Percentiles rank a stretch among this genome's conserved stretches.
phyloP scores from a whole-genome alignment of 2,329 filamentous ascomycete genomes.

The Colletotrichum musicola region DNA sequence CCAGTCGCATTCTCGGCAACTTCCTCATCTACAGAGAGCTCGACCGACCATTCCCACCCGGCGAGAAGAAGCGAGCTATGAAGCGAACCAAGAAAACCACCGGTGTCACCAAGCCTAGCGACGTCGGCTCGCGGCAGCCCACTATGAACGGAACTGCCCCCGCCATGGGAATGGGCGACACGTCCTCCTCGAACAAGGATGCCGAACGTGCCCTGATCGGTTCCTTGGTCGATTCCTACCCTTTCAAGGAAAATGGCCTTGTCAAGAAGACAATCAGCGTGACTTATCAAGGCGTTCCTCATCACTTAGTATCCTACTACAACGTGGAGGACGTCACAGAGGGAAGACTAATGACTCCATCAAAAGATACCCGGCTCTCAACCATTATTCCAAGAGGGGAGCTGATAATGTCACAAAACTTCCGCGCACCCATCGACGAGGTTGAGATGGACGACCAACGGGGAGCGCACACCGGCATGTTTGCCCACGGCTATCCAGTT shows the following conservation, averaged over 20 bases:
- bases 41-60: constrained; percentile 80
- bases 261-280: constrained; percentile 96
- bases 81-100: constrained; percentile 70
- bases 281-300: constrained; percentile 77
- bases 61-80: constrained; percentile 87
- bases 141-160: constrained; percentile 18
- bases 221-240: constrained; percentile 89
- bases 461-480: constrained; percentile 24
- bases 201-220: constrained; percentile 42
- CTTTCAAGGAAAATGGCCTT: constrained; percentile 84
- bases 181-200: constrained; percentile 32
- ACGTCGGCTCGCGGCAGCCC: constrained; percentile 43
- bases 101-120: constrained; percentile 50
- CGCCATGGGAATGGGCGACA: constrained; percentile 28
- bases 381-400: constrained; percentile 68
- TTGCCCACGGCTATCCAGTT: constrained; percentile 21
- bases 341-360: constrained; percentile 69
- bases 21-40: constrained; percentile 89
- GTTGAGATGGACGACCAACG: constrained; percentile 53
- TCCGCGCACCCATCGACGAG: constrained; percentile 75
- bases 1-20: constrained; percentile 86
- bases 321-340: constrained; percentile 81
- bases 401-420: constrained; percentile 73
- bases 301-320: constrained; percentile 93
- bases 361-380: constrained; percentile 59